Evolutionary conservation across 1,139 yeast genomes (phyloP), one percentile per base, ranked within the genome.

Genomic region (Hansenula sp.): DNA sequence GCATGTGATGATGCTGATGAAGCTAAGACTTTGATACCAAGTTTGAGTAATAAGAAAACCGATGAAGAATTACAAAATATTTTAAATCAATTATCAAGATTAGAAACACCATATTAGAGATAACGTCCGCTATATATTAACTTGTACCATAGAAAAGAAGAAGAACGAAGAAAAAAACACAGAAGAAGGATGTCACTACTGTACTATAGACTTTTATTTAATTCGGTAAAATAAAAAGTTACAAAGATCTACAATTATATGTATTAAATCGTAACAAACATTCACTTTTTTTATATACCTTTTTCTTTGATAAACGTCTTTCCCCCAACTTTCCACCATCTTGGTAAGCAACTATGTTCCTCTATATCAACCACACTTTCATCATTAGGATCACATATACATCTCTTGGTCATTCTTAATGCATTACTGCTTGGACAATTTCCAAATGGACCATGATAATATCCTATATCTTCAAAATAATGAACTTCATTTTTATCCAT

Each of bases 1-100:
- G 88, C 94, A 32, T 90, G 97, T 64, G 98, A 92, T 59, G 97
- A 92, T 52, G 90, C 96, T 7, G 98, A 92, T 58, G 99, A 92
- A 68, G 97, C 97, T 26, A 87, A 89, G 64, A 87, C 96, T 22
- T 71, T 92, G 57, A 83, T 92, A 47, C 97, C 99, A 36, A 84
- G 95, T 63, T 71, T 92, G 57, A 73, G 78, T 17, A 75, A 72
- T 48, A 90, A 90, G 62, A 89, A 87, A 37, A 76, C 87, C 7
- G 96, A 89, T 52, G 86, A 85, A 37, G 97, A 90, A 57, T 69
- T 92, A 45, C 96, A 89, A 62, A 81, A 87, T 39, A 74, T 90
- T 45, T 72, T 92, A 53, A 94, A 90, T 54, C 96, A 90, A 66
- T 72, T 88, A 58, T 79, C 89, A 51, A 80, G 85, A 62, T 72